Base-by-base conservation (phyloP, 2,329 filamentous ascomycete species). In the Thermothelomyces thermophilus region DNA sequence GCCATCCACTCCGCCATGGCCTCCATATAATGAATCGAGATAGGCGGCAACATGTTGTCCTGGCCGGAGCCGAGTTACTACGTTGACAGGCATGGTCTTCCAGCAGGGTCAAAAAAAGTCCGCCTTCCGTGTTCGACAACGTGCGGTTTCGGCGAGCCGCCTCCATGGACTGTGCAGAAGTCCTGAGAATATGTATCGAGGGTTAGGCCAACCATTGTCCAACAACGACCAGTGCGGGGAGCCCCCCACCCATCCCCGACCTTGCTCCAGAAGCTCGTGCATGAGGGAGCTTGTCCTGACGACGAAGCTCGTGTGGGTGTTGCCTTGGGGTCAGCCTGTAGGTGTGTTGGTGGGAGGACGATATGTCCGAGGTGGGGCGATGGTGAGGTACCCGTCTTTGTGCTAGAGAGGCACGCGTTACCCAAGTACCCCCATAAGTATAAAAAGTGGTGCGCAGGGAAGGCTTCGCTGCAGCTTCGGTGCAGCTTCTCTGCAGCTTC, bases 361-460 rank as follows among this genome's bases (percentile, higher is more conserved):
- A 20, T 41, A 41, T n/a, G n/a, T n/a, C 35, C 40, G 16, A 6
- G 16, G 7, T 35, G 13, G 13, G 33, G 33, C 16, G 53, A 53
- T 53, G 42, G 7, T n/a, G 41, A 28, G 46, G 34, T 41, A 53
- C 53, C 19, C 30, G 16, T 7, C 9, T 16, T 41, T 39, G 39
- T 9, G 16, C 8, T 2, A 36, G 22, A 10, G 26, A 35, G 11
- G 5, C 5, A 41, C n/a, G 16, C 14, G 41, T 16, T 37, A 37
- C 17, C 14, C 34, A 42, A 40, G 51, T 56, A 51, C 42, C 54
- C 31, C 26, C 5, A 33, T 56, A 56, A 54, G 54, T 56, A 54
- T 56, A 56, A 56, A 56, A 56, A 56, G 49, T 52, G 48, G 6
- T 13, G 46, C 52, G 48, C 40, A 52, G 36, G 14, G 24, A 28